A percentile compares a stretch with the other conserved stretches of the same genome.
These are phyloP conservation scores for Calocybe gangraenosa DNA, from an alignment of 768 basidiomycete species.

Conservation along the genomic window DNA sequence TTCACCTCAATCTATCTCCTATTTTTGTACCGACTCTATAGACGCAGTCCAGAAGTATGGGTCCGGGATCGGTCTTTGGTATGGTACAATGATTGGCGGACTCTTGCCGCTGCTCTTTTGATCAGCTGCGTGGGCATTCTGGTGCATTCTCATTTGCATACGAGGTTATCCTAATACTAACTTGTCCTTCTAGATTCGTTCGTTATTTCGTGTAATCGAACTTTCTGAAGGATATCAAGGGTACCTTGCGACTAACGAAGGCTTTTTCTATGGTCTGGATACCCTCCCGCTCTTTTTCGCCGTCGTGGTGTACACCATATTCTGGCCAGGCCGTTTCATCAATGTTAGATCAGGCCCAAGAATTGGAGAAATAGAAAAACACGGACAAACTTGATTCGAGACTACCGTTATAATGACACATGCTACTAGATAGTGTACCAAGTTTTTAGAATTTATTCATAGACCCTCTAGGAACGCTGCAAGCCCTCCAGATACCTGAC, in stretches of 20 bases:
- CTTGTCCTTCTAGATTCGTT: conserved; percentile 47
- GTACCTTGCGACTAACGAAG: conserved; percentile 52
- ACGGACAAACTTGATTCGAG: too few species aligned
- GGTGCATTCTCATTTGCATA: conserved; percentile 28
- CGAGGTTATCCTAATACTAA: background rate
- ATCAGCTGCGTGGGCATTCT: conserved; percentile 62
- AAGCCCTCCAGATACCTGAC: conserved; percentile 31
- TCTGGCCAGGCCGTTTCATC: conserved; percentile 67
- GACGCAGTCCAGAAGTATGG: conserved; percentile 37
- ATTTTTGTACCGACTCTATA: conserved; percentile 47
- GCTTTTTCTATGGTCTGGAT: conserved; percentile 62
- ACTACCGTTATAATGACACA: too few species aligned
- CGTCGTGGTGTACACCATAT: conserved; percentile 47
- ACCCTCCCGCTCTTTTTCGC: conserved; percentile 64
- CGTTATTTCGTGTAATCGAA: conserved; percentile 55
- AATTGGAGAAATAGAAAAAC: too few species aligned
- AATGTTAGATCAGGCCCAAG: too few species aligned
- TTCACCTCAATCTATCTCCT: conserved; percentile 44
- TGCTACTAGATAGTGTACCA: too few species aligned
- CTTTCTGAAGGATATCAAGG: conserved; percentile 61
- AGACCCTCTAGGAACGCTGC: conserved; percentile 51
- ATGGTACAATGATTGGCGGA: conserved; percentile 58
- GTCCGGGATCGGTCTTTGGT: conserved; percentile 26
- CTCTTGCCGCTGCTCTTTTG: conserved; percentile 44
- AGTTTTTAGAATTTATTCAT: conserved; percentile 12